Percentiles rank a stretch among this genome's conserved stretches.
These are phyloP conservation scores for Zymoseptoria ardabiliae DNA, from an alignment of 2,329 filamentous ascomycete species.

Conservation along the genomic window DNA sequence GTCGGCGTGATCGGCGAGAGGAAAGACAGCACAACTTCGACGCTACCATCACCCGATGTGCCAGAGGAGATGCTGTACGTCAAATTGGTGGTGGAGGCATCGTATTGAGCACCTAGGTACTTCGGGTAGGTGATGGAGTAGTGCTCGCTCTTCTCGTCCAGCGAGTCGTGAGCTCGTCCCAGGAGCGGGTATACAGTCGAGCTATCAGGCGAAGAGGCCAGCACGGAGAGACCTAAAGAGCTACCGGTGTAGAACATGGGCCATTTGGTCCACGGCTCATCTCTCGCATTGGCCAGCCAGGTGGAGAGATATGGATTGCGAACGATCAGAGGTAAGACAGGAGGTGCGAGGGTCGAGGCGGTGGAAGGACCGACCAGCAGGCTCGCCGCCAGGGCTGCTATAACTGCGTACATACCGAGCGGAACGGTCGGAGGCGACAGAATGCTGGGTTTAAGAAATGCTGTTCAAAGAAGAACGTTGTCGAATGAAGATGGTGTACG, in stretches of 20 bases:
- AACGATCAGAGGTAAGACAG: constrained; percentile 44
- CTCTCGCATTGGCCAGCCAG: constrained; percentile 58
- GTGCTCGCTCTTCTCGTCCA: constrained; percentile 39
- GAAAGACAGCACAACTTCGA: constrained; percentile 56
- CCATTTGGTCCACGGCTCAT: constrained; percentile 74
- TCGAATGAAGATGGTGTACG: too few relatives aligned
- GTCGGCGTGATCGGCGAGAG: constrained; percentile 74
- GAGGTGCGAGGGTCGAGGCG: constrained; percentile 50
- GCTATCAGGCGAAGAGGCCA: constrained; percentile 55
- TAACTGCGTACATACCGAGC: constrained; percentile 14
- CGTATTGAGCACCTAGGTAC: constrained; percentile 57
- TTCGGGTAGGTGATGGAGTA: constrained; percentile 52
- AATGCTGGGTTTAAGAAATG: background rate
- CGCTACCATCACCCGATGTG: constrained; percentile 26
- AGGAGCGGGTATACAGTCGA: constrained; percentile 56
- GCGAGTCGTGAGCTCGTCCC: constrained; percentile 58
- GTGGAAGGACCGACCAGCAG: constrained; percentile 30
- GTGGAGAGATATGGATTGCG: constrained; percentile 46
- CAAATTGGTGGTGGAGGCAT: constrained; percentile 63
- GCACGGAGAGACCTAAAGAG: constrained; percentile 57
- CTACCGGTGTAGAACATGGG: constrained; percentile 77
- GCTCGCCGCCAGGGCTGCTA: constrained; percentile 17
- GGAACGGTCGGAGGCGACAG: background rate
- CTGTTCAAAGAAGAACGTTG: too few relatives aligned
- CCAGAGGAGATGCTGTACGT: constrained; percentile 53